Evolutionary conservation across 805 yeast genomes (phyloP), one percentile per base, ranked within the genome.

Genomic region (Lipomyces mesembrius): DNA sequence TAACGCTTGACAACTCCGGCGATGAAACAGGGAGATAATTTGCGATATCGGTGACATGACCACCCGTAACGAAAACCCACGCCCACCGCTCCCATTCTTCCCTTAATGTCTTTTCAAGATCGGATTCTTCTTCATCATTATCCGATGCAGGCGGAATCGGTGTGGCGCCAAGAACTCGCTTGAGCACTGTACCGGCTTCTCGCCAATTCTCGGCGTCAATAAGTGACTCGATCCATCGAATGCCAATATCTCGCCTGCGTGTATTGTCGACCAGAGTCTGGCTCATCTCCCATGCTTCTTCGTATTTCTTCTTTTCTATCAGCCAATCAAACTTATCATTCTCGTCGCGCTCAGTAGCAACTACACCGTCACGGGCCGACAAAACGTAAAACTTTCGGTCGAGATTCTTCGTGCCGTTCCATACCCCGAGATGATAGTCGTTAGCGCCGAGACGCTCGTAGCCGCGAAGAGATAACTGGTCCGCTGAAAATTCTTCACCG

Each of bases 241-340:
- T 73, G 1, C 97, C 98, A 49, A 86, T 81, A 51, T 82, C 79
- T 11, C 88, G 76, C 60, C 94, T 77, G 67, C 85, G 85, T 2
- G 74, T 66, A 11, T 82, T 80, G 9, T 81, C 77, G 1, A 88
- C 79, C 69, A 90, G 79, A 70, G 83, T 84, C 59, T 82, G 85
- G 65, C 95, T 84, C 74, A 91, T 86, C 53, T 83, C 82, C 96
- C 97, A 94, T 0, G 98, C 98, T 55, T 87, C 87, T 20, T 81
- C 77, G 73, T 78, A 90, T 62, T 80, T 77, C 1, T 82, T 82
- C 51, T 80, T 83, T 0, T 85, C 85, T 2, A 86, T 66, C 66
- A 82, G 88, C 97, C 98, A 94, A 3, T 85, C 79, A 57, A 88
- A 83, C 66, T 88, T 85, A 75, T 93, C 98, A 35, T 80, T 77